Conservation (phyloP, 2,329 filamentous ascomycete species). For the Arthrobotrys conoides region DNA sequence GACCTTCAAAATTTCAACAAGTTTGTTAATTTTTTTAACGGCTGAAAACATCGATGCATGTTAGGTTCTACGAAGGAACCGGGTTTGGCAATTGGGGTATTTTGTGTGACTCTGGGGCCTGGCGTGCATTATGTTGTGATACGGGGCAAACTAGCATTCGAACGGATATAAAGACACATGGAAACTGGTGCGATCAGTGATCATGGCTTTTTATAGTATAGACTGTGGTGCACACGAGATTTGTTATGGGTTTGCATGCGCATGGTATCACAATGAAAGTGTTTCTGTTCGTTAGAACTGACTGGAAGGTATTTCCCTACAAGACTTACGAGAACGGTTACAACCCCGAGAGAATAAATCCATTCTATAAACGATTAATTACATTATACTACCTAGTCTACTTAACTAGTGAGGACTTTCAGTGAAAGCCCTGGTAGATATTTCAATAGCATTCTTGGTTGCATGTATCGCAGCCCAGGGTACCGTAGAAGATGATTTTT, state of each 20-base stretch:
- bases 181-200: background rate
- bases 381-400: too few species aligned
- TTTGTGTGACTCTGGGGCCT: background rate
- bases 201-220: background rate
- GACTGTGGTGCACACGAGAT: background rate
- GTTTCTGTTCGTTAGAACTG: background rate
- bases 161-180: background rate
- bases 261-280: background rate
- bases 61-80: background rate
- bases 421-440: slow-evolving; percentile 1
- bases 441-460: background rate
- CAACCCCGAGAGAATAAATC: slow-evolving; percentile 1
- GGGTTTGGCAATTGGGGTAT: background rate
- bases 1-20: background rate
- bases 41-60: slow-evolving; percentile 1
- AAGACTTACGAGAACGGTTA: background rate
- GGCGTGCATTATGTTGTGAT: slow-evolving; percentile 1
- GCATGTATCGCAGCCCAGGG: background rate
- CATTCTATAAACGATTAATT: background rate
- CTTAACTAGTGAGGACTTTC: background rate
- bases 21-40: background rate
- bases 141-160: background rate
- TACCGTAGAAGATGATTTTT: background rate
- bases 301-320: slow-evolving; percentile 4
- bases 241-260: background rate